Evolutionary conservation across 805 yeast genomes (phyloP), one percentile per base, ranked within the genome.

Genomic region (Schwanniomyces polymorphus): DNA sequence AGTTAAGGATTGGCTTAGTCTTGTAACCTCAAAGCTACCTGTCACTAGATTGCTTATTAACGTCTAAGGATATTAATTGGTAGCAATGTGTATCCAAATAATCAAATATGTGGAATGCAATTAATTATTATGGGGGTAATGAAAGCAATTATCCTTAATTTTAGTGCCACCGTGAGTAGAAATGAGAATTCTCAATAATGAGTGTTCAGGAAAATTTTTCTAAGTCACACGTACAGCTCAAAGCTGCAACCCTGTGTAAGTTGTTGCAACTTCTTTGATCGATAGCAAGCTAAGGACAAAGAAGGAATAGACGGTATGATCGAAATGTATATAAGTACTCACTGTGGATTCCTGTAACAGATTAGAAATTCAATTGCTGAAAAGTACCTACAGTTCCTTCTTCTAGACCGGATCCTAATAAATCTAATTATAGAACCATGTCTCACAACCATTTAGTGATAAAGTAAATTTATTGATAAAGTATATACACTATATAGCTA

Each of bases 401-500:
- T 3, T 12, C 8, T 29, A 29, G 34, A 12, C 16, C 34, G 12
- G 34, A 12, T 6, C 34, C 34, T 11, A 11, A 31, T n/a, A 16
- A 8, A 14, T 14, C 35, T 31, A 31, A 14, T 14, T 31, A 31
- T 31, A 31, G 35, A 31, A 31, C 10, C 21, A 12, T 3, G 7
- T 28, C 35, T 31, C 14, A 31, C 35, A 31, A 14, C 11, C 8
- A 31, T 16, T 16, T 7, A 21, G 18, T 31, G n/a, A n/a, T 12
- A 28, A 16, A 12, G 7, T 28, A 8, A 31, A 31, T 31, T 8
- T 31, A 31, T 12, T 31, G 17, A 18, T 31, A 12, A 28, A 75
- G 56, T 8, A 14, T 9, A 5, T 14, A 31, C 14, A 11, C 11
- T 31, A 31, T 31, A 31, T 31, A 31, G 21, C 8, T 8, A 31